phyloP scores from a whole-genome alignment of 2,329 filamentous ascomycete species.

The Cyphellophora attinorum region DNA sequence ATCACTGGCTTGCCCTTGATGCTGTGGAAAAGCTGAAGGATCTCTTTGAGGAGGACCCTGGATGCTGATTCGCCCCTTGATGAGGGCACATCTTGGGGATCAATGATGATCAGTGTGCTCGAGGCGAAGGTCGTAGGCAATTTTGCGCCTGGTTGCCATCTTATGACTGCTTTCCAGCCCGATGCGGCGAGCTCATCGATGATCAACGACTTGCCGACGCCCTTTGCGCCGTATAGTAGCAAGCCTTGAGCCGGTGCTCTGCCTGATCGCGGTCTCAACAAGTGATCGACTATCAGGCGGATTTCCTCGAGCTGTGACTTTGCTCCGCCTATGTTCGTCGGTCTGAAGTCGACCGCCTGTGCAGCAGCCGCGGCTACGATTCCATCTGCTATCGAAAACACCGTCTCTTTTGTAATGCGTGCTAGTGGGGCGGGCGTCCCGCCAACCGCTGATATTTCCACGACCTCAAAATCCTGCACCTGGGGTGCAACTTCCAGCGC shows the following conservation, averaged over 20 bases:
- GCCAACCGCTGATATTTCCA: conserved; percentile 5
- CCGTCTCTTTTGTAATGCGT: conserved; percentile 8
- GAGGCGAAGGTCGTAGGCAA: conserved; percentile 27
- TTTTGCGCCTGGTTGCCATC: conserved; percentile 31
- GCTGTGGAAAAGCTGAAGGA: conserved; percentile 31
- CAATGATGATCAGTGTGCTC: conserved; percentile 13
- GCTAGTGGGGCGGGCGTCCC: conserved; percentile 8
- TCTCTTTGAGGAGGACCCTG: conserved; percentile 22
- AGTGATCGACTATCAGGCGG: conserved; percentile 9
- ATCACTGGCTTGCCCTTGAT: conserved; percentile 48
- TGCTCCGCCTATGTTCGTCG: conserved; percentile 12
- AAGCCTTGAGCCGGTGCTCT: conserved; percentile 43
- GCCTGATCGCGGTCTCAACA: conserved; percentile 5
- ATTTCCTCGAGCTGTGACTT: conserved; percentile 9
- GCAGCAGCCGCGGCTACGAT: background rate
- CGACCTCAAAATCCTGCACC: conserved; percentile 21
- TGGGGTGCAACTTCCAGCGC: conserved; percentile 16
- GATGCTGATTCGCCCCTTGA: background rate
- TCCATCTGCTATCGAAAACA: conserved; percentile 5
- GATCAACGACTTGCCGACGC: conserved; percentile 75
- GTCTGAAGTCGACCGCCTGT: conserved; percentile 7
- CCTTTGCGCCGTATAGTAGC: conserved; percentile 69
- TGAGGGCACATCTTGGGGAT: conserved; percentile 5
- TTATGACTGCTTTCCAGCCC: conserved; percentile 61
- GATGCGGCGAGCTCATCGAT: conserved; percentile 57